These are phyloP conservation scores for Pelargonium nanum DNA, from an alignment of 345 rosid species.

Conservation along the genomic window DNA sequence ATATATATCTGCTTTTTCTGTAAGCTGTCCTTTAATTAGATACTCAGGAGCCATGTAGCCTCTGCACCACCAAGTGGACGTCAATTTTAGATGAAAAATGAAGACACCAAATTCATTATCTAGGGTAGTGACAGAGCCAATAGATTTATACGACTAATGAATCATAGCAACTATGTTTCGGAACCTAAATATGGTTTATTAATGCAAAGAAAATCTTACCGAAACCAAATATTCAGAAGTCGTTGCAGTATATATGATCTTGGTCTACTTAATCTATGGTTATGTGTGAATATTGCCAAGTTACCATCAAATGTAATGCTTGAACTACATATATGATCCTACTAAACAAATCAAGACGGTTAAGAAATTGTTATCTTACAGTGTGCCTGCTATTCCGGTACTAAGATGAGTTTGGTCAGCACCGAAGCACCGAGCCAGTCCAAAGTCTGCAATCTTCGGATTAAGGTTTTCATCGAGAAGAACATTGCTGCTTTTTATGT, in stretches of 20 bases:
- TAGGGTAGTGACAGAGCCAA: too few relatives aligned
- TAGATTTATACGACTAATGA: too few relatives aligned
- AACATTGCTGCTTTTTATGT: conserved; percentile 16
- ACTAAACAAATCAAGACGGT: not conserved
- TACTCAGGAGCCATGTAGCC: conserved; percentile 22
- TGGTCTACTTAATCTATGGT: too few relatives aligned
- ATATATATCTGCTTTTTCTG: conserved; percentile 17
- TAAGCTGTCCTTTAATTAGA: conserved; percentile 16
- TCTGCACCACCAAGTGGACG: conserved; percentile 4
- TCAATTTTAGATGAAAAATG: not conserved
- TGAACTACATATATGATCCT: not conserved
- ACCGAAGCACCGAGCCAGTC: conserved; percentile 15
- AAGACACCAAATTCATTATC: too few relatives aligned
- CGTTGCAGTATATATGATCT: too few relatives aligned
- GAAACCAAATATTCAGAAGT: too few relatives aligned
- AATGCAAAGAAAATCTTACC: not conserved
- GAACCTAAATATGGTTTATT: too few relatives aligned
- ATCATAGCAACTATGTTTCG: too few relatives aligned
- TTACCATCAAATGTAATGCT: too few relatives aligned
- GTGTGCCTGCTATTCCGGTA: conserved; percentile 19
- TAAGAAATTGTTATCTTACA: conserved; percentile 4
- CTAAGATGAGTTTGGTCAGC: conserved; percentile 12
- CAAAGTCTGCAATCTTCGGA: conserved; percentile 18
- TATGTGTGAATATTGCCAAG: too few relatives aligned
- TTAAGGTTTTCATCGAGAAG: conserved; percentile 14